Base-by-base conservation (phyloP, 2,329 filamentous ascomycete species). In the Sordariomycetes sp. region DNA sequence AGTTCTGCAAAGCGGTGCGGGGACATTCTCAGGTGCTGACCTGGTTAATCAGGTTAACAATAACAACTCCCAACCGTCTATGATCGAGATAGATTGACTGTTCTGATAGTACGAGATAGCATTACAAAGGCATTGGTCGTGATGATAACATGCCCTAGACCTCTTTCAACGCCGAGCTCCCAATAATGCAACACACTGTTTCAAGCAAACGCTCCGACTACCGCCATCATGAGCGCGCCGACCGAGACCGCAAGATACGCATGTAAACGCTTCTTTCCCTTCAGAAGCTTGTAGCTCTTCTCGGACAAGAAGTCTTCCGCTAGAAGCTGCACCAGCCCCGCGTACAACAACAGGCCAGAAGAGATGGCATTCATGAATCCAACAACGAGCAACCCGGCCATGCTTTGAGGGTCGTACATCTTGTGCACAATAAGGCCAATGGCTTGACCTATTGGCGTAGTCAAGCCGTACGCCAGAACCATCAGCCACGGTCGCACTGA, bases 301-400 rank as follows among this genome's bases (percentile, higher is more conserved):
- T 86, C 81, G 10, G 74, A 77, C 39, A 87, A 50, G 46, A 93
- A 93, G 47, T 94, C 86, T 56, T 93, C 86, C 0, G 85, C 82
- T 30, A 94, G 66, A 15, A 94, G 66, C 59, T 94, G 85, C 4
- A 93, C 86, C 28, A 94, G 61, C 0, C 84, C 85, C 0, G 86
- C 86, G 51, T 90, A 93, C 4, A 93, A 64, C 19, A 94, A 58
- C 33, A 94, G 63, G 0, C 86, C 86, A 33, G 81, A 80, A 8
- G 82, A 87, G 33, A 93, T 82, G 25, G 84, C 85, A 48, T 94
- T 93, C 70, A 90, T 92, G 50, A 88, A 75, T 7, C 86, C 86
- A 6, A 93, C 86, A 61, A 90, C 81, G 18, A 93, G 61, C 31
- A 93, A 59, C 1, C 86, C 86, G 1, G 77, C 74, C 49, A 85